These are phyloP conservation scores for Dysphania ambrosioides DNA, from an alignment of 148 eudicot species.

Conservation along the genomic window DNA sequence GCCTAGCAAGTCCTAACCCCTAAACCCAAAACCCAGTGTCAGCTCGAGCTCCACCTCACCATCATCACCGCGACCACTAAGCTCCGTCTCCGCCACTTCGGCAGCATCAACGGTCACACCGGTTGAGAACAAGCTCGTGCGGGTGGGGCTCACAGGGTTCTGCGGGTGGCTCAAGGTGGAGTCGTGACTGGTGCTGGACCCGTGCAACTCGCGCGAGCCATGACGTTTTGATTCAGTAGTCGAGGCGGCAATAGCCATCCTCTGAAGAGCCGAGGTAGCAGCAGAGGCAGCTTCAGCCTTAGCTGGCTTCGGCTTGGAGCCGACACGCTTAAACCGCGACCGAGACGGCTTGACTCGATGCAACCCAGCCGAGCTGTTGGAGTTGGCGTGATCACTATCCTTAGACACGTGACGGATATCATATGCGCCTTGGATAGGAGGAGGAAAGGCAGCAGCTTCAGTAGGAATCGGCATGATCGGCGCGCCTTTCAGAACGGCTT, in stretches of 20 bases:
- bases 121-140: conserved; percentile 33
- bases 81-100: neutral
- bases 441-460: conserved; percentile 39
- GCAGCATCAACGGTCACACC: conserved; percentile 29
- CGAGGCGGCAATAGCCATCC: conserved; percentile 2
- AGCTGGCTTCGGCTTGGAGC: conserved; percentile 33
- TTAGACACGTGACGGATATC: conserved; percentile 70
- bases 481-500: conserved; percentile 53
- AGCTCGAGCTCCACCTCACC: conserved; percentile 56
- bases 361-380: conserved; percentile 25
- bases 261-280: conserved; percentile 5
- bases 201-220: conserved; percentile 27
- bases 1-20: conserved; percentile 27
- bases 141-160: conserved; percentile 25
- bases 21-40: conserved; percentile 50
- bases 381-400: conserved; percentile 33
- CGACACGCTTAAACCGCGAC: conserved; percentile 51
- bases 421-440: conserved; percentile 50
- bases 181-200: conserved; percentile 58
- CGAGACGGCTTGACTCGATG: conserved; percentile 46
- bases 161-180: conserved; percentile 63
- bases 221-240: conserved; percentile 9
- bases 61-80: conserved; percentile 20
- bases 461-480: conserved; percentile 51
- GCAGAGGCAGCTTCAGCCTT: no score